A percentile compares a stretch with the other conserved stretches of the same genome.
Conservation (phyloP, 768 basidiomycete species). For the Pulveroboletus sp. region DNA sequence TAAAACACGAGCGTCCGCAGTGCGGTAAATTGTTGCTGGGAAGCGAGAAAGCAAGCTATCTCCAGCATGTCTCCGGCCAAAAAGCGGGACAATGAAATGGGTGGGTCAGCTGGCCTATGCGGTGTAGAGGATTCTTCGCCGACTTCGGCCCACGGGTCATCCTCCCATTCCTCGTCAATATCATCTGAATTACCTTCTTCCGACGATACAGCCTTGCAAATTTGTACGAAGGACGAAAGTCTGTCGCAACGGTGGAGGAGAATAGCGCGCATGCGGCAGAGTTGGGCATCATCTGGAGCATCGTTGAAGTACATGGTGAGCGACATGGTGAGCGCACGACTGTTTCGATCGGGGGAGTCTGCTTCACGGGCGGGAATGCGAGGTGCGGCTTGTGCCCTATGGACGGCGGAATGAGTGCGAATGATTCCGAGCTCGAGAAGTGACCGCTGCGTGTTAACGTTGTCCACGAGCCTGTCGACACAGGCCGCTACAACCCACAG, state of each 20-base stretch:
- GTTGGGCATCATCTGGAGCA: conserved; percentile 54
- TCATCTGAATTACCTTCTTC: conserved; percentile 26
- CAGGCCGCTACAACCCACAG: conserved; percentile 77
- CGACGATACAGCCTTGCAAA: conserved; percentile 41
- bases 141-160: conserved; percentile 65
- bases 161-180: conserved; percentile 44
- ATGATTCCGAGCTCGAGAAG: conserved; percentile 62
- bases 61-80: conserved; percentile 53
- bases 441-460: conserved; percentile 48
- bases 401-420: conserved; percentile 48
- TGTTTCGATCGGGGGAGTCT: conserved; percentile 15
- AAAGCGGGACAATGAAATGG: conserved; percentile 59
- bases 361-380: conserved; percentile 19
- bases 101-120: conserved; percentile 29
- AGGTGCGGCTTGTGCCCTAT: conserved; percentile 40
- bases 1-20: conserved; percentile 54
- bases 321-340: conserved; percentile 35
- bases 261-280: conserved; percentile 60
- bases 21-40: conserved; percentile 52
- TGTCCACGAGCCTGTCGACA: conserved; percentile 59
- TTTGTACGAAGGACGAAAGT: conserved; percentile 66
- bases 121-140: conserved; percentile 27
- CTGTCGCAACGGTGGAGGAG: conserved; percentile 66
- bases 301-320: conserved; percentile 53
- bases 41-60: conserved; percentile 63